Evolutionary conservation across 2,329 filamentous ascomycete genomes (phyloP), one percentile per base, ranked within the genome.

Genomic region (Fusarium circinatum): DNA sequence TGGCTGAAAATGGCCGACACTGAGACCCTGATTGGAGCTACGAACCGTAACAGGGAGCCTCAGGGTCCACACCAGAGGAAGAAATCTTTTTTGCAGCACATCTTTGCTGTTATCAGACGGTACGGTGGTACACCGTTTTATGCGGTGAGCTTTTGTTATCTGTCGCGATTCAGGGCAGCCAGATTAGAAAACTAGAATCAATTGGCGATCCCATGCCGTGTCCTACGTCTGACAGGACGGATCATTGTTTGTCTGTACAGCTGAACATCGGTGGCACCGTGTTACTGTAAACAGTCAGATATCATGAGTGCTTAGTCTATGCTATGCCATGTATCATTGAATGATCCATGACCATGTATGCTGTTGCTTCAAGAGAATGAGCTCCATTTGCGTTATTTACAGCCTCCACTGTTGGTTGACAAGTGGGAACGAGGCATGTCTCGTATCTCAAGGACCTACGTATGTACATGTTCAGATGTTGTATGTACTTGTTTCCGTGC

Each of bases 21-120:
- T 51, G 56, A 24, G 49, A 28, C 42, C 55, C 52, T 76, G 71
- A 76, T 76, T 77, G 75, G 75, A 48, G 52, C 51, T 70, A 38
- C 20, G 59, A 64, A 55, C 65, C 49, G 30, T 39, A 39, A 38
- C 56, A 58, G 49, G 58, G 76, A 78, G 76, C 75, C 70, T 78
- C 76, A 78, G 76, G 76, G 76, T 78, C 75, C 76, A 78, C 75
- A 71, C 66, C 64, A 60, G 30, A 55, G 63, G 42, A 44, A 44
- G 22, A 22, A 42, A 41, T 52, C 28, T 63, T 26, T 57, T 39
- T 39, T 45, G 38, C 51, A 66, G 65, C 54, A 76, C 47, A 76
- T 67, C 72, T 58, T 73, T 75, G 36, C 67, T 63, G n/a, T 72
- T 65, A 26, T 24, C 54, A 75, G 54, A 68, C 71, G 63, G 59